Base-by-base conservation (phyloP, 768 basidiomycete genomes). In the Artomyces pyxidatus region DNA sequence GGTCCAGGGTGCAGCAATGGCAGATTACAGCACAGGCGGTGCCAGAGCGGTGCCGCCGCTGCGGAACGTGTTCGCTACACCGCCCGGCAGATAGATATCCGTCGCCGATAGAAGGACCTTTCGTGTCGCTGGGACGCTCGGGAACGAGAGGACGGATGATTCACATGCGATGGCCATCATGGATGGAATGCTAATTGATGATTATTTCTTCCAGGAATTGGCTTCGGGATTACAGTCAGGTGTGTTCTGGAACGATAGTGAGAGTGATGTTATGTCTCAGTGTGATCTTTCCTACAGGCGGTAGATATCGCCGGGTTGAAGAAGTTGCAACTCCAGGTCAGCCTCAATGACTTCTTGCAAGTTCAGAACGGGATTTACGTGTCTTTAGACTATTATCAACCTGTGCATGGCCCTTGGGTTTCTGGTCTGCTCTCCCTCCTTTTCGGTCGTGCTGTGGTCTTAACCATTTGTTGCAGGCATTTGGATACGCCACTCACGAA, bases 341-440 rank as follows among this genome's bases (percentile, higher is more conserved):
- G 71, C 57, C 3, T 9, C 14, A 12, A 3, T 25, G 2, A n/a
- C 19, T 37, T 21, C 21, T 50, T 25, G 23, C 10, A 14, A 12
- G 23, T 16, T 37, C 10, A 29, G 29, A 30, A 4, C 25, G 38
- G 46, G 43, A 40, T 41, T 32, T 30, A 32, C 9, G 9, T 16
- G 17, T 50, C 52, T 14, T 4, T 63, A 90, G 80, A 90, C 87
- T 0, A 92, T 95, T 61, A 67, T 95, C 63, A 94, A 92, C 61
- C 65, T 94, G 23, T 79, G 81, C 68, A 92, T 93, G 84, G 88
- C 77, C 16, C 83, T 95, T 42, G 93, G 94, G 7, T 97, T 97
- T 68, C 66, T 94, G 67, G 88, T 85, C 52, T 51, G 70, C 59
- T 21, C n/a, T 39, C 9, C 25, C 17, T 17, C 23, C 44, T 12